phyloP scores from a whole-genome alignment of 345 rosid species.

The Orychophragmus violaceus region DNA sequence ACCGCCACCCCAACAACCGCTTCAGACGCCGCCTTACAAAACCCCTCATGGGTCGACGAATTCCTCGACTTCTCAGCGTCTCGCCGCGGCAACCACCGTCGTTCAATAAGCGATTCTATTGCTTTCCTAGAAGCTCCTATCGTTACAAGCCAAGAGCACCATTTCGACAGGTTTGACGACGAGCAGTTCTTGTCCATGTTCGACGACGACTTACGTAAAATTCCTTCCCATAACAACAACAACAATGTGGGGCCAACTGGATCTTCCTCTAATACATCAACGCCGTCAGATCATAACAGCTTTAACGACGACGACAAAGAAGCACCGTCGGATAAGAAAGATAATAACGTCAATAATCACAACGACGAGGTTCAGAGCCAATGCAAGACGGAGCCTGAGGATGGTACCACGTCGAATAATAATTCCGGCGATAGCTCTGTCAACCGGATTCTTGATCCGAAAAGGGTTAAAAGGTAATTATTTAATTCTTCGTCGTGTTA shows the following conservation, averaged over 20 bases:
- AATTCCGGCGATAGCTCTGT: slow-evolving; percentile 29
- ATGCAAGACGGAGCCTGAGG: slow-evolving; percentile 34
- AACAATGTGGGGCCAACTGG: slow-evolving; percentile 38
- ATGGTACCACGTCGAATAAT: slow-evolving; percentile 21
- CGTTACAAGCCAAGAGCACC: slow-evolving; percentile 5
- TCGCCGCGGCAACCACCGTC: slow-evolving; percentile 60
- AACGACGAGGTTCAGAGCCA: slow-evolving; percentile 56
- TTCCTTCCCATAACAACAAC: slow-evolving; percentile 15
- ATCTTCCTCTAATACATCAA: slow-evolving; percentile 56
- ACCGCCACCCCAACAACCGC: too few species aligned
- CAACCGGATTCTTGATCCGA: slow-evolving; percentile 61
- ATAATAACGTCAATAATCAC: slow-evolving; percentile 2
- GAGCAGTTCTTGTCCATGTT: slow-evolving; percentile 87
- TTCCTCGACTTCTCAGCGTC: slow-evolving; percentile 75
- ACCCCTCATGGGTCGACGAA: slow-evolving; percentile 76
- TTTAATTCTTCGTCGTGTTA: background rate
- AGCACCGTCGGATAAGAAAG: slow-evolving; percentile 24
- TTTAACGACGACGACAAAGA: slow-evolving; percentile 54
- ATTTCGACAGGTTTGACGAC: slow-evolving; percentile 63
- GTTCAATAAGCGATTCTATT: slow-evolving; percentile 75
- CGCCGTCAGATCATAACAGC: slow-evolving; percentile 78
- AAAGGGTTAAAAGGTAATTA: slow-evolving; percentile 76
- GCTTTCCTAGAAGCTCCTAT: slow-evolving; percentile 49
- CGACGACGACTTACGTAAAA: slow-evolving; percentile 27
- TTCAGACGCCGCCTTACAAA: slow-evolving; percentile 23